These are phyloP conservation scores for Domatiomyces catenatus DNA, from an alignment of 2,329 filamentous ascomycete genomes.

Conservation along the genomic window DNA sequence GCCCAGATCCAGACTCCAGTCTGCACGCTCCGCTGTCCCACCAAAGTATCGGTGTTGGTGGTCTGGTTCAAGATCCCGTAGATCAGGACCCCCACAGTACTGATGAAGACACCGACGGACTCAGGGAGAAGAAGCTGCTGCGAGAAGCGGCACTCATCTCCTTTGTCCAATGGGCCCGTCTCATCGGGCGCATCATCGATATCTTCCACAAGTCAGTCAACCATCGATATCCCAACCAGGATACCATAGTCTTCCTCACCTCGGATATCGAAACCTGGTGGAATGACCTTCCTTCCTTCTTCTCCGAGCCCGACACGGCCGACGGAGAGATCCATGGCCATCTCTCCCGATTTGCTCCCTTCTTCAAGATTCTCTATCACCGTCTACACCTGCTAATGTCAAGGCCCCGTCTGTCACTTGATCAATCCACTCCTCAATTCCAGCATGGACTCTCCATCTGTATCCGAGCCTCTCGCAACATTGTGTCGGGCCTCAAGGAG, in stretches of 20 bases:
- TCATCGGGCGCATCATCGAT: slow-evolving; percentile 27
- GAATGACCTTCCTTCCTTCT: slow-evolving; percentile 23
- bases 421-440: slow-evolving; percentile 25
- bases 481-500: slow-evolving; percentile 23
- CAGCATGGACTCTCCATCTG: slow-evolving; percentile 27
- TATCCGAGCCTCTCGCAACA: slow-evolving; percentile 26
- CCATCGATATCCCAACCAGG: slow-evolving; percentile 25
- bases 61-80: background rate
- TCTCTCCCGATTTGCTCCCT: slow-evolving; percentile 20
- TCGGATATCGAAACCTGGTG: slow-evolving; percentile 30
- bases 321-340: slow-evolving; percentile 7
- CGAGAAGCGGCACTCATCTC: slow-evolving; percentile 24
- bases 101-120: slow-evolving; percentile 5
- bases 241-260: slow-evolving; percentile 24
- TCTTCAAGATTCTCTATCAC: slow-evolving; percentile 29
- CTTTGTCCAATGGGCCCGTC: slow-evolving; percentile 26
- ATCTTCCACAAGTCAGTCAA: slow-evolving; percentile 29
- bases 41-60: background rate
- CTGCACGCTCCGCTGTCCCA: slow-evolving; percentile 11
- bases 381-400: slow-evolving; percentile 27
- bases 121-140: slow-evolving; percentile 7
- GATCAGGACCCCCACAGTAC: slow-evolving; percentile 4
- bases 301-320: slow-evolving; percentile 3
- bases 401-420: slow-evolving; percentile 25
- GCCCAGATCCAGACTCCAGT: slow-evolving; percentile 10